Base-by-base conservation (phyloP, 331 rosid genomes). In the Arachis monticola region DNA sequence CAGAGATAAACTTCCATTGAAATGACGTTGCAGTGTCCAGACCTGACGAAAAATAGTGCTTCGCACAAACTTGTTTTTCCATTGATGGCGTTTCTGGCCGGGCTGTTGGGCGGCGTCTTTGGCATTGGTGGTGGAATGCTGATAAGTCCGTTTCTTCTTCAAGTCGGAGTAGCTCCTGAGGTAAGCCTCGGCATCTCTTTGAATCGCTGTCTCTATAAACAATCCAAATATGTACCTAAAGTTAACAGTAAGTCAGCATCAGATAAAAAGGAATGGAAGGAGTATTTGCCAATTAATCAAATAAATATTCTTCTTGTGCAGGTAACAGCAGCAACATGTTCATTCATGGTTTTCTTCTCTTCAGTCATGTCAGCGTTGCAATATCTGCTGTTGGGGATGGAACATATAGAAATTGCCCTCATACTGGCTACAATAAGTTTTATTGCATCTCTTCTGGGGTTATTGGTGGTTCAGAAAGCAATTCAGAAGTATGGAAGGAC, bases 111-210 rank as follows among this genome's bases (percentile, higher is more conserved):
- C n/a, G 97, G 98, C 45, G 88, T 88, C 57, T 93, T 91, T 80
- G 98, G 98, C 47, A 91, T 93, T 41, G 96, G 98, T 60, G 98
- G 98, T 75, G 98, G 98, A 72, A 93, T 93, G 96, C 84, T 93
- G 5, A 87, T 91, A 70, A 93, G 91, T 84, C 98, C 98, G 46
- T 86, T 93, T 69, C 97, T 93, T 81, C 94, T 93, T 65, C 97
- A 91, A 8, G 81, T 91, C 56, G 97, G 97, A 32, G 79, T 93
- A 83, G 79, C 81, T 3, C 97, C 97, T 3, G 89, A 89, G 96
- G 98, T 85, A 78, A 77, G 30, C 66, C 50, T 57, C 12, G 22
- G 22, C 22, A 17, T 17, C 22, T 17, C 22, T 17, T 17, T 17
- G 22, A 17, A 17, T 17, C 22, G 22, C 22, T 17, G 22, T 17